Conservation (phyloP, 2,329 filamentous ascomycete species). For the Ophiosphaerella herpotricha region DNA sequence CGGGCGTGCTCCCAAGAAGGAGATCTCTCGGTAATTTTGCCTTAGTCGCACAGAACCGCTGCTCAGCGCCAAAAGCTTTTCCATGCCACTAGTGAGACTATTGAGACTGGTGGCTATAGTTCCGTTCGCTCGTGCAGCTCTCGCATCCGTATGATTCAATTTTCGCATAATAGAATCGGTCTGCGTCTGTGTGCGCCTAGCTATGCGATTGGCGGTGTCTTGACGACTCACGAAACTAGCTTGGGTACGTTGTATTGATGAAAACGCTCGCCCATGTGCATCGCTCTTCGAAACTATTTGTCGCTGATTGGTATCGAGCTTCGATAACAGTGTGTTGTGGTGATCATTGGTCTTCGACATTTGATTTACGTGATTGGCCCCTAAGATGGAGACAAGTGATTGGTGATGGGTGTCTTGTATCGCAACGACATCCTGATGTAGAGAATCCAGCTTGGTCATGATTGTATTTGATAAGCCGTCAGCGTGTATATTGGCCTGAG, state of each 20-base stretch:
- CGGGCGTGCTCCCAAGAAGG: constrained; percentile 7
- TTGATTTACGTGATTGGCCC: too few species aligned
- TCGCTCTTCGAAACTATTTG: neutral
- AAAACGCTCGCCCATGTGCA: neutral
- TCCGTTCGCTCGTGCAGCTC: too few species aligned
- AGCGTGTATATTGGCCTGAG: neutral
- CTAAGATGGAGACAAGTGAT: too few species aligned
- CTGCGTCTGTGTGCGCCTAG: neutral
- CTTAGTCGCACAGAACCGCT: neutral
- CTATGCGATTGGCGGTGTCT: neutral
- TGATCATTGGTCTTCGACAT: neutral
- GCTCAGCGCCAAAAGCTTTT: neutral
- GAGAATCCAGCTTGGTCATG: neutral
- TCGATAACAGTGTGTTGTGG: neutral
- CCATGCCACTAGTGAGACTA: neutral
- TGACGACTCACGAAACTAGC: neutral
- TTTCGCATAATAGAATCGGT: neutral
- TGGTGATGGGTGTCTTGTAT: neutral
- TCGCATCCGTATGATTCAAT: too few species aligned
- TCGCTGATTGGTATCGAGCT: neutral
- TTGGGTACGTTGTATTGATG: neutral
- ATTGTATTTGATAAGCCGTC: neutral
- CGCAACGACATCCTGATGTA: neutral
- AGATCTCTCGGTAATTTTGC: constrained; percentile 1
- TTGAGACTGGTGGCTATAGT: neutral